Base-by-base conservation (phyloP, 2,329 filamentous ascomycete genomes). In the Pseudogymnoascus sp. region DNA sequence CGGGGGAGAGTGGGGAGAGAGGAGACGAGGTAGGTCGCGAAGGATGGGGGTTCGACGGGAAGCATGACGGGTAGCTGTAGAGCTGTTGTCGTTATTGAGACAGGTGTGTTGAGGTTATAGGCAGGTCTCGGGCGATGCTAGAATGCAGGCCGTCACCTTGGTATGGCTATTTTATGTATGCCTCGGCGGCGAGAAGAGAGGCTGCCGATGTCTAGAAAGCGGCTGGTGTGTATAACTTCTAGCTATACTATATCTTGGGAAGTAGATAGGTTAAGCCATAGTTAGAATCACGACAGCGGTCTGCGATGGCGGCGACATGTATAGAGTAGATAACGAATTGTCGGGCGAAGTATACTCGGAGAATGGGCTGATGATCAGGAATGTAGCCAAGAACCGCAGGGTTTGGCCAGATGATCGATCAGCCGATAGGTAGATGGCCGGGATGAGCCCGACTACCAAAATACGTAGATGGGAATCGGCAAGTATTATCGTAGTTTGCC, bases 21-120 rank as follows among this genome's bases (percentile, higher is more conserved):
- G n/a, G 43, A 54, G 43, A 54, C 43, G 43, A 54, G 43, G 43
- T 54, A 54, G 43, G 43, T 54, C 32, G 43, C 43, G 25, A 54
- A 54, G 25, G 43, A 54, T 30, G 43, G 43, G 43, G 25, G 25
- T 30, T 50, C 43, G 43, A 25, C 5, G 28, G 43, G 25, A 18
- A 54, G 25, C 43, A 54, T 54, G 43, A 14, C 25, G 25, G 25
- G 9, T 1, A 7, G n/a, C 25, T 54, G 25, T 54, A 32, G 8
- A 32, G 9, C 5, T 20, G 28, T 20, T n/a, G 6, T 54, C 6
- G 47, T 32, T 8, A 28, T 54, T 54, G 47, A 54, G 28, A 20
- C 47, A 1, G 3, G 7, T 16, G 47, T 32, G n/a, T 32, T 54
- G 25, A 54, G 47, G 9, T 8, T 28, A 28, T 54, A 28, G 47